A percentile compares a stretch with the other conserved stretches of the same genome.
phyloP scores from a whole-genome alignment of 2,329 filamentous ascomycete species.

The Graphilbum sp. region DNA sequence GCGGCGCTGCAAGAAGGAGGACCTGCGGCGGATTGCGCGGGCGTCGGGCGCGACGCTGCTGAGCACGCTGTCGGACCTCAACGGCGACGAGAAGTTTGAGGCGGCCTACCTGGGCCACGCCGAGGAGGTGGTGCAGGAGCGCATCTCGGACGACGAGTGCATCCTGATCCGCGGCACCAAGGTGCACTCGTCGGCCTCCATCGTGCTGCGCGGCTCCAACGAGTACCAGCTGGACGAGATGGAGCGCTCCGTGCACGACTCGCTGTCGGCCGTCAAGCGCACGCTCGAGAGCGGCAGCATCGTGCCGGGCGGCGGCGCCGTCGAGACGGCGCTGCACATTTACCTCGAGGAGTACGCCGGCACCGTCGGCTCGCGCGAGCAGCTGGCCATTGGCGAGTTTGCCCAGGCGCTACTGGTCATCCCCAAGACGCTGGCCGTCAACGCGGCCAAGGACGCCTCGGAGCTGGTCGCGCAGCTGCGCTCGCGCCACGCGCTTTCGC shows the following conservation, averaged over 20 bases:
- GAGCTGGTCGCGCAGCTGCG: slow-evolving; percentile 92
- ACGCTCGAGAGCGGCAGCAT: slow-evolving; percentile 94
- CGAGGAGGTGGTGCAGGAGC: slow-evolving; percentile 94
- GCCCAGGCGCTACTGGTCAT: slow-evolving; percentile 87
- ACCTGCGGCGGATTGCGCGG: slow-evolving; percentile 85
- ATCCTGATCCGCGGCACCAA: slow-evolving; percentile 95
- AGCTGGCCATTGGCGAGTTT: slow-evolving; percentile 95
- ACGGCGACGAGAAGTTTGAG: slow-evolving; percentile 95
- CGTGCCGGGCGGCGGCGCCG: slow-evolving; percentile 87
- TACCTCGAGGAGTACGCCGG: slow-evolving; percentile 98
- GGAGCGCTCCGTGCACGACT: slow-evolving; percentile 97
- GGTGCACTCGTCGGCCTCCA: slow-evolving; percentile 80
- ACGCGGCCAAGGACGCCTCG: slow-evolving; percentile 90
- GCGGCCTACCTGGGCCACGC: slow-evolving; percentile 75
- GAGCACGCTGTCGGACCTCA: slow-evolving; percentile 86
- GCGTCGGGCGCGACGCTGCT: slow-evolving; percentile 88
- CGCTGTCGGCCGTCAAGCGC: slow-evolving; percentile 89
- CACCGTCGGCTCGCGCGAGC: slow-evolving; percentile 90
- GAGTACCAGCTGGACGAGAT: slow-evolving; percentile 97
- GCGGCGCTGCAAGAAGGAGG: slow-evolving; percentile 95
- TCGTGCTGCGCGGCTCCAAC: slow-evolving; percentile 89
- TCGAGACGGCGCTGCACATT: slow-evolving; percentile 97
- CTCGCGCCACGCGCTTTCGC: slow-evolving; percentile 82
- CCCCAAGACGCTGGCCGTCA: slow-evolving; percentile 90
- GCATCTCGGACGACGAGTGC: slow-evolving; percentile 97